Conservation (phyloP, 345 rosid genomes). For the Brassica nigra region DNA sequence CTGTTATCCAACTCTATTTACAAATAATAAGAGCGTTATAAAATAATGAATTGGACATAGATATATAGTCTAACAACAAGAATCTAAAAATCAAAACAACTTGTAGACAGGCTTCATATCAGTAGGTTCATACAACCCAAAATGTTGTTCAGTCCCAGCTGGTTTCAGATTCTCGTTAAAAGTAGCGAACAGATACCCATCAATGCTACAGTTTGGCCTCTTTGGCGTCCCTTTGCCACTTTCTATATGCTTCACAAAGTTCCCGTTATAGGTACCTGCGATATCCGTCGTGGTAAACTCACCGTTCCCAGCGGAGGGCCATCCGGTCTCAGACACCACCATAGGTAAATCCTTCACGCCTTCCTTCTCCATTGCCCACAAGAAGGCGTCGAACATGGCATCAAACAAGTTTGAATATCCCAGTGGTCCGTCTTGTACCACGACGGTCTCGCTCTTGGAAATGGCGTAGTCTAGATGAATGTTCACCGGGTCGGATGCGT, state of each 20-base stretch:
- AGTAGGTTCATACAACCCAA: constrained; percentile 30
- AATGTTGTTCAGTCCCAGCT: constrained; percentile 25
- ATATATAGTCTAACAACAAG: neutral
- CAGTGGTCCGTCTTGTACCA: constrained; percentile 39
- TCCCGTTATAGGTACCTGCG: constrained; percentile 32
- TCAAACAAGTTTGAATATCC: constrained; percentile 46
- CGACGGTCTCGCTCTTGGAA: neutral
- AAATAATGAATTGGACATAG: neutral
- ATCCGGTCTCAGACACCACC: constrained; percentile 47
- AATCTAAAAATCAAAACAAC: constrained; percentile 26
- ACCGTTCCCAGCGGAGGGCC: constrained; percentile 49
- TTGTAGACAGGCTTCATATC: constrained; percentile 30
- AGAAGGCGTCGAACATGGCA: constrained; percentile 42
- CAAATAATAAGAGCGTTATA: neutral
- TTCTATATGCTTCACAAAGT: constrained; percentile 15
- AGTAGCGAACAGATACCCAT: constrained; percentile 30
- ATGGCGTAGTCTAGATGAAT: constrained; percentile 39
- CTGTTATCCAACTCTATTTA: neutral
- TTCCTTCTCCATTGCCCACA: constrained; percentile 43
- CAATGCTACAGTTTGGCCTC: constrained; percentile 19
- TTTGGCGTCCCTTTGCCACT: constrained; percentile 43
- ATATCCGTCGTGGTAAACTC: constrained; percentile 13
- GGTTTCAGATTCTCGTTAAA: constrained; percentile 36
- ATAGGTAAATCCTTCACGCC: neutral
- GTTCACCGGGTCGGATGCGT: constrained; percentile 22